Percentiles rank a stretch among this genome's conserved stretches.
These are phyloP conservation scores for Acarospora socialis DNA, from an alignment of 2,329 filamentous ascomycete species.

Conservation along the genomic window DNA sequence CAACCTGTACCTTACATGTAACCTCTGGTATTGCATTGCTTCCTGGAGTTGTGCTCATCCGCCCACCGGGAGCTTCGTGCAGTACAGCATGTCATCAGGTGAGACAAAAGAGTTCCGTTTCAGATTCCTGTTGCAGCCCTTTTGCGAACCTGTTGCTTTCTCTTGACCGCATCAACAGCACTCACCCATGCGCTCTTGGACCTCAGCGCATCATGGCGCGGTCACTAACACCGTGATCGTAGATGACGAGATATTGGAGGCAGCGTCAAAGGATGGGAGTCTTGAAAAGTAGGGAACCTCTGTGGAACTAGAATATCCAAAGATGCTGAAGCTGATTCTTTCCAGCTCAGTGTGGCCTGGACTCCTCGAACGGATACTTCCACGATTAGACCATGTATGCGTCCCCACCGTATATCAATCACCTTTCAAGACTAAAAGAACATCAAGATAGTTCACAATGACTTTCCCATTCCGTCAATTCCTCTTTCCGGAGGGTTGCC, in stretches of 20 bases:
- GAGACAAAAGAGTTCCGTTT: no score
- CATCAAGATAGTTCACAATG: slow-evolving; percentile 56
- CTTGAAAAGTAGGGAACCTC: slow-evolving; percentile 10
- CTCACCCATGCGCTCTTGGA: no score
- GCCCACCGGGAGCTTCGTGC: no score
- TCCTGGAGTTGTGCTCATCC: no score
- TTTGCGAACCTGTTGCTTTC: no score
- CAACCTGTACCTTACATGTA: no score
- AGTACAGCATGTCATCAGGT: no score
- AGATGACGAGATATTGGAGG: slow-evolving; percentile 10
- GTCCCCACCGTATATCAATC: slow-evolving; percentile 7
- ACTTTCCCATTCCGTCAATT: slow-evolving; percentile 57
- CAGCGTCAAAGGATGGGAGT: slow-evolving; percentile 7
- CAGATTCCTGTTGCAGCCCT: no score
- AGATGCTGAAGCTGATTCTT: slow-evolving; percentile 1
- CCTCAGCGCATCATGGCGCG: no score
- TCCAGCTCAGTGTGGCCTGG: slow-evolving; percentile 42
- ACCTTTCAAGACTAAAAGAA: slow-evolving; percentile 4
- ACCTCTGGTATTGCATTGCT: no score
- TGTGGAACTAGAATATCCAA: slow-evolving; percentile 4
- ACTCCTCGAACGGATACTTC: slow-evolving; percentile 50
- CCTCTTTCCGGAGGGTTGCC: slow-evolving; percentile 29
- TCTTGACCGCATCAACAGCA: no score
- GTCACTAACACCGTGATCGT: no score
- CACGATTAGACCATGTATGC: slow-evolving; percentile 51